These are phyloP conservation scores for Odonthalia washingtoniensis DNA, from an alignment of 31 red algal species.

Conservation along the genomic window DNA sequence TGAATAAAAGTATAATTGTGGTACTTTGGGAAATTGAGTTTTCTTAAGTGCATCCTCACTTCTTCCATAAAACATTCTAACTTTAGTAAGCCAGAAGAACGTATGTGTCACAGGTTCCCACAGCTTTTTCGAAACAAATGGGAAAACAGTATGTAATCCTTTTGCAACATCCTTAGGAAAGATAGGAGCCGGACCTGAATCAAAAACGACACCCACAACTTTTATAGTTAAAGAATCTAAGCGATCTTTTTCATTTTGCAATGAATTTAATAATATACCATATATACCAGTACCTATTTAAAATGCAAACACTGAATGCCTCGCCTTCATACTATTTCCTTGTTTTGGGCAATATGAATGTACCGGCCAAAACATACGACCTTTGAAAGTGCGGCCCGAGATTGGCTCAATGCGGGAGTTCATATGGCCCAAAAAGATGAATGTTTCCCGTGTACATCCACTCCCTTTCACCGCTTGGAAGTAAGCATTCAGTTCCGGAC, in stretches of 20 bases:
- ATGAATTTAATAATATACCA: constrained; percentile 81
- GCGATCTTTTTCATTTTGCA: constrained; percentile 74
- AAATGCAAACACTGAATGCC: too few species aligned
- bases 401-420: too few species aligned
- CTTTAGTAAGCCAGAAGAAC: constrained; percentile 86
- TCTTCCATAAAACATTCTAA: constrained; percentile 63
- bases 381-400: too few species aligned
- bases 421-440: too few species aligned
- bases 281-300: constrained; percentile 98
- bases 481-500: too few species aligned
- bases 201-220: constrained; percentile 92
- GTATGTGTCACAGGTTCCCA: constrained; percentile 80
- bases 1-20: constrained; percentile 98
- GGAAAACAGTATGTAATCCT: constrained; percentile 91
- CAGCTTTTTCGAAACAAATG: constrained; percentile 67
- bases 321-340: too few species aligned
- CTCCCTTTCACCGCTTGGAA: too few species aligned
- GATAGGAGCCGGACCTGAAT: constrained; percentile 92
- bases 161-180: constrained; percentile 83
- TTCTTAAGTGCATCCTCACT: constrained; percentile 82
- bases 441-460: too few species aligned
- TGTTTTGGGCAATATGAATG: too few species aligned
- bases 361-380: too few species aligned
- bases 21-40: constrained; percentile 68
- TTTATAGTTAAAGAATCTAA: constrained; percentile 67